Conservation (phyloP, 2,329 filamentous ascomycete species). For the Rachicladosporium sp. region DNA sequence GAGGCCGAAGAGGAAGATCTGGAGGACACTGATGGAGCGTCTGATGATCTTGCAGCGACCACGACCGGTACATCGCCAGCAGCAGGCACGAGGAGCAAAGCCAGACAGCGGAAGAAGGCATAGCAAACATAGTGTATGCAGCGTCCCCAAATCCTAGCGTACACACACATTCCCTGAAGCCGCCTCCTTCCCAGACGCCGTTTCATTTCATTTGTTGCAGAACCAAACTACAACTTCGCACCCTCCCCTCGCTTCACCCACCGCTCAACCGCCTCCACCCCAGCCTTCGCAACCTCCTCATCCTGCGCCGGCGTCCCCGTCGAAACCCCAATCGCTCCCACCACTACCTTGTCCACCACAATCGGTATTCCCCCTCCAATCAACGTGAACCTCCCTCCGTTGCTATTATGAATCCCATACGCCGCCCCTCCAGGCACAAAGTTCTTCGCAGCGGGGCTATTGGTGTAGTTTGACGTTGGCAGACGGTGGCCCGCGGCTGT, state of each 20-base stretch:
- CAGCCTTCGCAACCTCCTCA: constrained; percentile 39
- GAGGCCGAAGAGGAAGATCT: constrained; percentile 10
- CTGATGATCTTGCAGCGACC: neutral
- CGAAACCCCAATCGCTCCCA: constrained; percentile 43
- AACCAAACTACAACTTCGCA: constrained; percentile 29
- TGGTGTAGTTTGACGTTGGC: constrained; percentile 40
- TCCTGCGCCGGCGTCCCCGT: constrained; percentile 44
- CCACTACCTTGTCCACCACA: constrained; percentile 35
- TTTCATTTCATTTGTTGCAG: too few relatives aligned
- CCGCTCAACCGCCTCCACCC: constrained; percentile 36
- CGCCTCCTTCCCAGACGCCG: too few relatives aligned
- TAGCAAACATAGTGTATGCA: too few relatives aligned
- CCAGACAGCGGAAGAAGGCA: constrained; percentile 26
- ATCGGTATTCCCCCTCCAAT: constrained; percentile 44
- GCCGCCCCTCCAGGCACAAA: constrained; percentile 42
- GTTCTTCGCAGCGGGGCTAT: constrained; percentile 23
- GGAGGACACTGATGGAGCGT: constrained; percentile 8
- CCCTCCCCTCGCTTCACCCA: constrained; percentile 24
- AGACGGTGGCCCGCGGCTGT: constrained; percentile 43
- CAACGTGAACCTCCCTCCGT: constrained; percentile 41
- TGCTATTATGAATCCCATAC: constrained; percentile 40
- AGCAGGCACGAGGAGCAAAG: constrained; percentile 30
- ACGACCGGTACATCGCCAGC: constrained; percentile 18
- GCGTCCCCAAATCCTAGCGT: too few relatives aligned
- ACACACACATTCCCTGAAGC: too few relatives aligned